These are phyloP conservation scores for Conringia planisiliqua DNA, from an alignment of 345 rosid genomes.

Conservation along the genomic window DNA sequence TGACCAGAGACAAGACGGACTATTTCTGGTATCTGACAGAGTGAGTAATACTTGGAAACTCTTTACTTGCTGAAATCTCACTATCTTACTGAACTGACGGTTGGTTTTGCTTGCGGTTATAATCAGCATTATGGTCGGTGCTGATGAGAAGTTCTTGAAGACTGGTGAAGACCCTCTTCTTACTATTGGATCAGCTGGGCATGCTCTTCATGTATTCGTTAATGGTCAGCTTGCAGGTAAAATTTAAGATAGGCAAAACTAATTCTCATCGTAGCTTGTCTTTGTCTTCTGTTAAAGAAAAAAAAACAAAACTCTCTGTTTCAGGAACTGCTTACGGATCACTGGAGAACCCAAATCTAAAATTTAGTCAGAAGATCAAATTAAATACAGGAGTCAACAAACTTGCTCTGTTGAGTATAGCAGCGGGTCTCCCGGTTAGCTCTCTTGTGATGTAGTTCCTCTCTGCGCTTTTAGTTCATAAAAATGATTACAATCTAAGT, in stretches of 20 bases:
- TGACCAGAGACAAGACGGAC: conserved; percentile 73
- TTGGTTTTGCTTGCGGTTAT: conserved; percentile 48
- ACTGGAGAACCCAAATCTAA: conserved; percentile 51
- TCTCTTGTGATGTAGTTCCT: not conserved
- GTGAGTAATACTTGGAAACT: conserved; percentile 45
- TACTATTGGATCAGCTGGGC: conserved; percentile 62
- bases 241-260: not conserved
- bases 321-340: conserved; percentile 72
- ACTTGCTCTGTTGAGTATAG: conserved; percentile 58
- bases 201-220: conserved; percentile 64
- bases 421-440: conserved; percentile 88
- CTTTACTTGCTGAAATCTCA: conserved; percentile 61
- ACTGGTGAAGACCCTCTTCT: conserved; percentile 50
- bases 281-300: not conserved
- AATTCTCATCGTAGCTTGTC: not conserved
- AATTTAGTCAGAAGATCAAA: conserved; percentile 44
- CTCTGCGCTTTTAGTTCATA: not conserved
- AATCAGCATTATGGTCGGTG: conserved; percentile 22
- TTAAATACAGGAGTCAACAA: conserved; percentile 30
- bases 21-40: conserved; percentile 94
- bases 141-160: conserved; percentile 46
- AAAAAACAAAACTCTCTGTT: not conserved
- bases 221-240: conserved; percentile 73
- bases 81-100: conserved; percentile 48
- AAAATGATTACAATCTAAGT: not conserved